These are phyloP conservation scores for Moesziomyces sp. DNA, from an alignment of 1,284 basidiomycete genomes.

Conservation along the genomic window DNA sequence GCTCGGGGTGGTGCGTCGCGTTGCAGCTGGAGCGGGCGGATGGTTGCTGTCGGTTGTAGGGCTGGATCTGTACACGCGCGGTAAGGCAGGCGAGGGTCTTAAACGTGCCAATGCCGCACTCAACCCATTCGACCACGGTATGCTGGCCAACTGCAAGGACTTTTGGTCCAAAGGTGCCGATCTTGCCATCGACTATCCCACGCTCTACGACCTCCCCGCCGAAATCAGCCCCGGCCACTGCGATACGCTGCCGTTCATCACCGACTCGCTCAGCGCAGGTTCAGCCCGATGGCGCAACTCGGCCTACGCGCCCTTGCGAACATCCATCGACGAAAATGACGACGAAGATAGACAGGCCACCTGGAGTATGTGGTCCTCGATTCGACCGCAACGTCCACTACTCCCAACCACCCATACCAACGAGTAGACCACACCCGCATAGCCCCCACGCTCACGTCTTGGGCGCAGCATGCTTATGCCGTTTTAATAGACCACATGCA, in stretches of 20 bases:
- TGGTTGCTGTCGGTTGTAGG: constrained; percentile 90
- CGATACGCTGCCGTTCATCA: constrained; percentile 19
- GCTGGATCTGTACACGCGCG: constrained; percentile 90
- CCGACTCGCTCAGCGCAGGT: constrained; percentile 13
- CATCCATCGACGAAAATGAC: constrained; percentile 2
- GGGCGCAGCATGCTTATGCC: neutral
- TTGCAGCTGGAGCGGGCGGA: constrained; percentile 52
- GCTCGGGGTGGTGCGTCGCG: constrained; percentile 6
- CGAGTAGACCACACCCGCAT: neutral
- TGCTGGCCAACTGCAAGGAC: constrained; percentile 85
- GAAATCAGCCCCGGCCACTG: constrained; percentile 34
- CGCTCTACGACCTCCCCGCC: constrained; percentile 80
- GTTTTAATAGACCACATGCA: neutral
- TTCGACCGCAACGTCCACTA: neutral
- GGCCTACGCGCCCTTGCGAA: neutral
- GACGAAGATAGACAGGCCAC: constrained; percentile 10
- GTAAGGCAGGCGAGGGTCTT: constrained; percentile 85
- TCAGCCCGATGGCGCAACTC: neutral
- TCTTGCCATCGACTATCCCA: constrained; percentile 87
- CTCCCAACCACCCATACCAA: neutral
- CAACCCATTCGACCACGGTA: constrained; percentile 92
- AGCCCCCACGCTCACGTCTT: too few species aligned
- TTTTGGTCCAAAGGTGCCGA: constrained; percentile 90
- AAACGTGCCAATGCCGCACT: constrained; percentile 73
- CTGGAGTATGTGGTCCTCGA: constrained; percentile 32